Percentiles rank a stretch among this genome's conserved stretches.
phyloP scores from a whole-genome alignment of 2,329 filamentous ascomycete genomes.

The Pyricularia sp. region DNA sequence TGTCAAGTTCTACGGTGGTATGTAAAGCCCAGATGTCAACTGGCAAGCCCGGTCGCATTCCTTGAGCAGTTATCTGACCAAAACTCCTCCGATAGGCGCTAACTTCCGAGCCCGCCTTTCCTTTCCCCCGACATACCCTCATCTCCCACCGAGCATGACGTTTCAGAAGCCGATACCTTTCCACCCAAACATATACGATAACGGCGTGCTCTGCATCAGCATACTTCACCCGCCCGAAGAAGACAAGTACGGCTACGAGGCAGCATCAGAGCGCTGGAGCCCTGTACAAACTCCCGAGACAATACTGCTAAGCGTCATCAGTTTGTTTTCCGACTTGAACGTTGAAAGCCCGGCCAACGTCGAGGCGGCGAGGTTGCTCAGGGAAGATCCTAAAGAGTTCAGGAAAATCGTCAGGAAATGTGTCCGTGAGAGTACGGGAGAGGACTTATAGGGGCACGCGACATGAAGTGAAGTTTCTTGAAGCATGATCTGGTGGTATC shows the following conservation, averaged over 20 bases:
- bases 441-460: constrained; percentile 37
- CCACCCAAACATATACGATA: constrained; percentile 89
- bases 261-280: constrained; percentile 81
- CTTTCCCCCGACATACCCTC: constrained; percentile 82
- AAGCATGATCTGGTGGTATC: not conserved
- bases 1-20: constrained; percentile 87
- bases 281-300: constrained; percentile 94
- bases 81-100: constrained; percentile 49
- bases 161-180: constrained; percentile 79
- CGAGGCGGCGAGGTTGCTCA: constrained; percentile 81
- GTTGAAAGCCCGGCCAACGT: constrained; percentile 94
- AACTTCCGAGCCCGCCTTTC: constrained; percentile 80
- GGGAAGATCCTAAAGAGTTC: constrained; percentile 74
- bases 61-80: not conserved
- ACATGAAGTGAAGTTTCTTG: not conserved
- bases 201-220: constrained; percentile 87
- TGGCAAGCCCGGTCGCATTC: not conserved
- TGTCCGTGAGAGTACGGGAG: constrained; percentile 73
- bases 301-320: constrained; percentile 85
- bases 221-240: constrained; percentile 94
- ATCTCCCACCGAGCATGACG: constrained; percentile 77
- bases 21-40: constrained; percentile 17
- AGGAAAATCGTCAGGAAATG: constrained; percentile 67
- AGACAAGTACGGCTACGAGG: constrained; percentile 90
- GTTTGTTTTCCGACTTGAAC: constrained; percentile 85